phyloP scores from a whole-genome alignment of 2,329 filamentous ascomycete genomes.

The Aspergillus amoenus region DNA sequence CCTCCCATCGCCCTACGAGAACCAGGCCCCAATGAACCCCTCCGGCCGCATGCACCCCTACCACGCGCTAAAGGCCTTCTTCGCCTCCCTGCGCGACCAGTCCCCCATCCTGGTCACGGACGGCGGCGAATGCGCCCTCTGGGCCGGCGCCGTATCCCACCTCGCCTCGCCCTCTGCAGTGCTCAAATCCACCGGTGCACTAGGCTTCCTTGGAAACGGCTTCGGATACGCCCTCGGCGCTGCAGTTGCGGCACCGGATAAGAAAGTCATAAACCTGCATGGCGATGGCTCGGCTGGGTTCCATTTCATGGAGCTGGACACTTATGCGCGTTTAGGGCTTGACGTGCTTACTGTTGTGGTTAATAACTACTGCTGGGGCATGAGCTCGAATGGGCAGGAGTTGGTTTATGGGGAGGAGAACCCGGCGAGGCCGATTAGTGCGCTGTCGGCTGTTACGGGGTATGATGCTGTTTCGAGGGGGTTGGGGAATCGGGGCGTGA shows the following conservation, averaged over 20 bases:
- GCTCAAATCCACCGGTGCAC: constrained; percentile 32
- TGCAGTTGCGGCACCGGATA: constrained; percentile 40
- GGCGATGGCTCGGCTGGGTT: constrained; percentile 49
- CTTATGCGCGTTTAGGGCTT: constrained; percentile 41
- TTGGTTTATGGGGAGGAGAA: constrained; percentile 41
- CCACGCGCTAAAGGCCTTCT: constrained; percentile 41
- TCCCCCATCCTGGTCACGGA: constrained; percentile 39
- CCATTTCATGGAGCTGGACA: constrained; percentile 48
- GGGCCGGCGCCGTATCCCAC: constrained; percentile 41
- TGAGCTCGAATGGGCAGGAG: constrained; percentile 47
- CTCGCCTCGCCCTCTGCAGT: constrained; percentile 36
- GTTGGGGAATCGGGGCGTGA: constrained; percentile 33
- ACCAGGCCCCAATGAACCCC: constrained; percentile 17
- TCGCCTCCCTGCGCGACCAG: constrained; percentile 32
- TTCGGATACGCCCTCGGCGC: constrained; percentile 48
- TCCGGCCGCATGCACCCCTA: constrained; percentile 45
- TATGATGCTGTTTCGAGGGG: constrained; percentile 46
- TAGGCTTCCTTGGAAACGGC: constrained; percentile 49
- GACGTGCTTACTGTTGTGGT: constrained; percentile 45
- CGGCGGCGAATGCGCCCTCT: constrained; percentile 21
- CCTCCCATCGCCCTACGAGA: constrained; percentile 20
- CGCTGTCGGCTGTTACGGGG: constrained; percentile 31
- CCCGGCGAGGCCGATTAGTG: constrained; percentile 30
- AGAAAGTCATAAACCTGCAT: constrained; percentile 45
- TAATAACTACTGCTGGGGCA: constrained; percentile 49